These are phyloP conservation scores for Penstemon barbatus DNA, from an alignment of 257 asterid species.

Conservation along the genomic window DNA sequence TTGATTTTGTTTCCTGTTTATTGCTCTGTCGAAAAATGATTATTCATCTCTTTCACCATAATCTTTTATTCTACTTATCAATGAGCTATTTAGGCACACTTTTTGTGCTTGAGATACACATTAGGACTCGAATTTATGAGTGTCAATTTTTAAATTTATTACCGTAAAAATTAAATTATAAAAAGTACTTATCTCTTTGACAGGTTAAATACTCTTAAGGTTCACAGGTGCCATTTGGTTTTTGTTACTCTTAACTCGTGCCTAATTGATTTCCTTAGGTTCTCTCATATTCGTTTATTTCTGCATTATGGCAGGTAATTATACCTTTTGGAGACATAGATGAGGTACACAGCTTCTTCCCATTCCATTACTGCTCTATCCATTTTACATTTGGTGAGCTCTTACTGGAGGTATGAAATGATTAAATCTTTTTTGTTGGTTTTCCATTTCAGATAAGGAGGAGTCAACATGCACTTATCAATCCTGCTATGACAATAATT, in stretches of 20 bases:
- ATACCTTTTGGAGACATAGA: conserved; percentile 88
- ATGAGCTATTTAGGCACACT: background rate
- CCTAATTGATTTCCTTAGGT: conserved; percentile 2
- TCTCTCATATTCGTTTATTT: conserved; percentile 28
- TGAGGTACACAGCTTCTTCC: conserved; percentile 60
- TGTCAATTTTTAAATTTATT: background rate
- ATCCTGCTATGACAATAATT: conserved; percentile 91
- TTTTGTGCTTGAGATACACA: background rate
- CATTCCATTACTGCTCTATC: conserved; percentile 13
- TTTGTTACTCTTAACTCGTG: conserved; percentile 5
- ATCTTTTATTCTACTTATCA: too few species aligned
- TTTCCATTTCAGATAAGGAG: conserved; percentile 67
- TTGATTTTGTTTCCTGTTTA: background rate
- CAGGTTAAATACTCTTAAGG: background rate
- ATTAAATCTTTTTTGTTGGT: conserved; percentile 26
- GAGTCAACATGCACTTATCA: conserved; percentile 93
- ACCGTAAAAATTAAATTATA: background rate
- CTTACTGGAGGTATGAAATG: conserved; percentile 24
- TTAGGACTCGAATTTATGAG: background rate
- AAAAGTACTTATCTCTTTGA: too few species aligned
- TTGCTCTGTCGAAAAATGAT: conserved; percentile 1
- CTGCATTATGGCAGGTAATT: conserved; percentile 63
- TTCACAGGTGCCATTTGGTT: conserved; percentile 17
- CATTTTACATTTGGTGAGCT: conserved; percentile 9
- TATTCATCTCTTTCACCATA: conserved; percentile 1